Percentiles rank a stretch among this genome's conserved stretches.
phyloP scores from a whole-genome alignment of 2,329 filamentous ascomycete genomes.

The Fusarium newnesense region DNA sequence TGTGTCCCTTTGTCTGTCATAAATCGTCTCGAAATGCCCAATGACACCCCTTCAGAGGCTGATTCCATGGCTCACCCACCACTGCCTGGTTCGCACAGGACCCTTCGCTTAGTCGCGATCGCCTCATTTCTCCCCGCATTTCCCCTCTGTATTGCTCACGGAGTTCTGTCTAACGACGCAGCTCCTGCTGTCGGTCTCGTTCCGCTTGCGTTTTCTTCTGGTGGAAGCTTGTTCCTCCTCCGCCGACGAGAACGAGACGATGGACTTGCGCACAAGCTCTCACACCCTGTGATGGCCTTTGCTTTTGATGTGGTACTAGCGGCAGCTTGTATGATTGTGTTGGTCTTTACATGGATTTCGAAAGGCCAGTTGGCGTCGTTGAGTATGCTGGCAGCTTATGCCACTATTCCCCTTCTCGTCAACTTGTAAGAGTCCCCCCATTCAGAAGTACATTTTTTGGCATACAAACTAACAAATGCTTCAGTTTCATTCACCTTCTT shows the following conservation, averaged over 20 bases:
- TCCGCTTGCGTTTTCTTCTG: constrained; percentile 52
- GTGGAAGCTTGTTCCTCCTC: constrained; percentile 40
- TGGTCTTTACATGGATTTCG: constrained; percentile 55
- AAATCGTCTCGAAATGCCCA: constrained; percentile 20
- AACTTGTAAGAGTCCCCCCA: constrained; percentile 50
- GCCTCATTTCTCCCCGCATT: constrained; percentile 53
- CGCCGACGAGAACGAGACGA: constrained; percentile 15
- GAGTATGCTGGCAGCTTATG: constrained; percentile 56
- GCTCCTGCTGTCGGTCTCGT: constrained; percentile 54
- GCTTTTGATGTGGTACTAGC: constrained; percentile 50
- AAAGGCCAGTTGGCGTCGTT: constrained; percentile 44
- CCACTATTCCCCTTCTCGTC: constrained; percentile 53
- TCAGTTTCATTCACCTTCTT: constrained; percentile 52
- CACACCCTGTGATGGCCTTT: constrained; percentile 52
- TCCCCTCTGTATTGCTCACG: constrained; percentile 53
- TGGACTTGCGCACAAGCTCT: constrained; percentile 5
- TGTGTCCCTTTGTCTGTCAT: not conserved
- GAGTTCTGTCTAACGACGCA: constrained; percentile 47
- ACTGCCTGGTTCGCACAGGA: constrained; percentile 29
- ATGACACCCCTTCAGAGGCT: constrained; percentile 21
- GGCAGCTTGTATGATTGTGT: constrained; percentile 50
- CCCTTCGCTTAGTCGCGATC: constrained; percentile 50
- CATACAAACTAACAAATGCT: not conserved
- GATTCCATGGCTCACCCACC: constrained; percentile 20
- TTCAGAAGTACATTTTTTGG: too few relatives aligned